Evolutionary conservation across 192 early-diverging fungal genomes (phyloP).

Genomic region (Umbelopsis vinacea): DNA sequence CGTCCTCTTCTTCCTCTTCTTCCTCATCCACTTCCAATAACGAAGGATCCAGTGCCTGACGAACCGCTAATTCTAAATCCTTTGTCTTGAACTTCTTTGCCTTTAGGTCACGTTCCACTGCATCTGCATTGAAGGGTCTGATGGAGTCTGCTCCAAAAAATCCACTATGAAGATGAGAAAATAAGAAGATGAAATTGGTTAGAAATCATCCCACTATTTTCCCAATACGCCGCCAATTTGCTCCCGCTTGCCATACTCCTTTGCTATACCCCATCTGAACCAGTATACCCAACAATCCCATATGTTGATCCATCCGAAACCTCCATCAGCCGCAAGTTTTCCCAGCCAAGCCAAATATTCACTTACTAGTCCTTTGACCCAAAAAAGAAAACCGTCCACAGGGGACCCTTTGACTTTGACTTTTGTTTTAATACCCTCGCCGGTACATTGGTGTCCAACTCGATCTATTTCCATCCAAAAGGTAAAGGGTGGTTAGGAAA

Average conservation of each 20-base stretch:
- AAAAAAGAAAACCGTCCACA: conserved; percentile 49
- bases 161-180: conserved; percentile 25
- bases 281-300: neutral
- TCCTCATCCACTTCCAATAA: conserved; percentile 26
- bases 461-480: conserved; percentile 35
- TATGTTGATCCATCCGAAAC: neutral
- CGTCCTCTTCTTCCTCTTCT: conserved; percentile 22
- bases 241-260: no score
- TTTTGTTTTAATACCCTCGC: conserved; percentile 45
- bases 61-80: conserved; percentile 41
- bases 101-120: conserved; percentile 42
- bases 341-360: neutral
- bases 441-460: conserved; percentile 44
- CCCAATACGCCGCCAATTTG: no score
- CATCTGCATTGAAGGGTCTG: conserved; percentile 37
- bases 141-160: conserved; percentile 47
- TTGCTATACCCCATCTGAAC: no score
- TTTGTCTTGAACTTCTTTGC: conserved; percentile 48
- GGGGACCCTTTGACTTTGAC: conserved; percentile 40
- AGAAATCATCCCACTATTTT: no score
- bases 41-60: conserved; percentile 43
- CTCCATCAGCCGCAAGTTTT: neutral
- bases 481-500: neutral
- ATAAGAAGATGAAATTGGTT: neutral
- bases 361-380: conserved; percentile 53